Evolutionary conservation across 2,329 filamentous ascomycete genomes (phyloP).

Genomic region (Tolypocladium paradoxum): DNA sequence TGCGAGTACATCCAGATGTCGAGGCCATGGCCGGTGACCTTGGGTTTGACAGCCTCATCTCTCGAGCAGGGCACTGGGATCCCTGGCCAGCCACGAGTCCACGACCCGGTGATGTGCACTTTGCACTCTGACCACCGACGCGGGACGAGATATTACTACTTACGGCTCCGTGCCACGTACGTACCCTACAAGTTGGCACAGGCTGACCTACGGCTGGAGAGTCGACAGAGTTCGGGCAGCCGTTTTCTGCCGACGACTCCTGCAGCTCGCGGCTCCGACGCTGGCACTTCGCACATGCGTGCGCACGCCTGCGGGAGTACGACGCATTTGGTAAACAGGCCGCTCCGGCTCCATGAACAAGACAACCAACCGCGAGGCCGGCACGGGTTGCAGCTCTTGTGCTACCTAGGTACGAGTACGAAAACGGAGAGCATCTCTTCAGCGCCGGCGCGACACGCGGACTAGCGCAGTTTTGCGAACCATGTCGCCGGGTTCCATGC

Average conservation of each 20-base stretch:
- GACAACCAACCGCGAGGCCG: neutral
- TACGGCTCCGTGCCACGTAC: neutral
- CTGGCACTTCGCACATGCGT: neutral
- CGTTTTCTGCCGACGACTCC: neutral
- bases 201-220: neutral
- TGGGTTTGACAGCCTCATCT: neutral
- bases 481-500: slow-evolving; percentile 1
- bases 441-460: neutral
- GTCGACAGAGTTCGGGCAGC: neutral
- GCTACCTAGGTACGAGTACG: neutral
- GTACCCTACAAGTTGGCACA: neutral
- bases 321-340: neutral
- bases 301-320: neutral
- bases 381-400: neutral
- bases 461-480: neutral
- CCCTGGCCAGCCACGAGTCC: neutral
- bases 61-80: neutral
- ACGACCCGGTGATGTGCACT: neutral
- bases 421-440: neutral
- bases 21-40: neutral
- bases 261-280: neutral
- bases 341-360: neutral
- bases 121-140: too few species aligned
- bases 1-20: neutral
- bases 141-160: too few species aligned